A percentile compares a stretch with the other conserved stretches of the same genome.
phyloP scores from a whole-genome alignment of 1,284 basidiomycete genomes.

The Puccinia polysora region DNA sequence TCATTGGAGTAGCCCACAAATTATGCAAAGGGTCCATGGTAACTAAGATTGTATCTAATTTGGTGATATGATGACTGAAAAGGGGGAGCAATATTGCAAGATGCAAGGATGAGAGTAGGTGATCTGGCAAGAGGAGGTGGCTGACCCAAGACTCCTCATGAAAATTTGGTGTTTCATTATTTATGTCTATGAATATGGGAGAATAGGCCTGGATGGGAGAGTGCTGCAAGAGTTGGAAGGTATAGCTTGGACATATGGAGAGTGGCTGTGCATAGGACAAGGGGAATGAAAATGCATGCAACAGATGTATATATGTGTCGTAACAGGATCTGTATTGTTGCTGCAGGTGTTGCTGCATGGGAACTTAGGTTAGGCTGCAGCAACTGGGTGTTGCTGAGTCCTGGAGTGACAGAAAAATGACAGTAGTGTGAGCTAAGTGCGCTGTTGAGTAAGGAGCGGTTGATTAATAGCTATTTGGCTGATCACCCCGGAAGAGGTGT shows the following conservation, averaged over 20 bases:
- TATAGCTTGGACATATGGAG: not conserved
- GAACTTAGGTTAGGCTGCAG: too few relatives aligned
- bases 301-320: too few relatives aligned
- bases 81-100: too few relatives aligned
- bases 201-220: not conserved
- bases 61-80: not conserved
- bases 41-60: too few relatives aligned
- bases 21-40: conserved; percentile 7
- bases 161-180: not conserved
- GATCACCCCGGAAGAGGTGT: too few relatives aligned
- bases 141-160: too few relatives aligned
- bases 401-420: not conserved
- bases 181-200: not conserved
- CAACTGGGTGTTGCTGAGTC: not conserved
- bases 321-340: not conserved
- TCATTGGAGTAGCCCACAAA: not conserved
- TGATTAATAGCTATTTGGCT: too few relatives aligned
- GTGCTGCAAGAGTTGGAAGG: not conserved
- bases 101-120: not conserved
- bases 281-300: too few relatives aligned
- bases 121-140: not conserved
- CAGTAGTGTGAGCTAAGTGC: too few relatives aligned
- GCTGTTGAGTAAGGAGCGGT: too few relatives aligned
- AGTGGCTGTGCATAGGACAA: too few relatives aligned
- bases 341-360: not conserved